phyloP scores from a whole-genome alignment of 1,284 basidiomycete species.

The Sphagnurus paluster region DNA sequence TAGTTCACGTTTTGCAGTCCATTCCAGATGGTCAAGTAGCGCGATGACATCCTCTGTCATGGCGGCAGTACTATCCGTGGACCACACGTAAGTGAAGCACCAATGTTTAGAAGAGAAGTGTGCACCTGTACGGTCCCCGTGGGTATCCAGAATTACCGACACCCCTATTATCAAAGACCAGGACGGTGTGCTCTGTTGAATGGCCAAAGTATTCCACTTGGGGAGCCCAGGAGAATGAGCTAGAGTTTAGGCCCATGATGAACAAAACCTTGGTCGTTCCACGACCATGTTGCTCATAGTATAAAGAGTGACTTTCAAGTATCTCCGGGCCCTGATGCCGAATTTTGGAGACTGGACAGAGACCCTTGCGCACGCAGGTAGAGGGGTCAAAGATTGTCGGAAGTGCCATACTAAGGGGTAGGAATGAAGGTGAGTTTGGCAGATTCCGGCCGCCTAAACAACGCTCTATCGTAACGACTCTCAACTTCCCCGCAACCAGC shows the following conservation, averaged over 20 bases:
- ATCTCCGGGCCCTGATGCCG: constrained; percentile 45
- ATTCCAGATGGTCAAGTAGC: constrained; percentile 72
- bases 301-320: constrained; percentile 68
- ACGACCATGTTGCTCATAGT: constrained; percentile 74
- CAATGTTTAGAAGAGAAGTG: background rate
- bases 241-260: constrained; percentile 75
- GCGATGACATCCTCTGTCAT: constrained; percentile 80
- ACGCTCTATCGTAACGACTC: background rate
- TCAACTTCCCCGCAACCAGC: background rate
- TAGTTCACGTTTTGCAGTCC: constrained; percentile 62
- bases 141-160: constrained; percentile 79
- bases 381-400: constrained; percentile 53
- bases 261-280: constrained; percentile 65
- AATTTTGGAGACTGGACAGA: constrained; percentile 68
- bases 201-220: constrained; percentile 62
- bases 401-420: constrained; percentile 19
- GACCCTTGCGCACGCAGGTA: constrained; percentile 65
- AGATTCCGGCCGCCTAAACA: background rate
- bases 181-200: constrained; percentile 52
- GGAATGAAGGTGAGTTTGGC: background rate
- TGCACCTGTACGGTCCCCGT: constrained; percentile 65
- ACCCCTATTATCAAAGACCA: constrained; percentile 89
- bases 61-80: constrained; percentile 61
- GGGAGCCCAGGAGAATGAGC: constrained; percentile 60
- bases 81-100: background rate